Percentiles rank a stretch among this genome's conserved stretches.
phyloP scores from a whole-genome alignment of 176 grass and related monocot species.

The Saccharum spontaneum region DNA sequence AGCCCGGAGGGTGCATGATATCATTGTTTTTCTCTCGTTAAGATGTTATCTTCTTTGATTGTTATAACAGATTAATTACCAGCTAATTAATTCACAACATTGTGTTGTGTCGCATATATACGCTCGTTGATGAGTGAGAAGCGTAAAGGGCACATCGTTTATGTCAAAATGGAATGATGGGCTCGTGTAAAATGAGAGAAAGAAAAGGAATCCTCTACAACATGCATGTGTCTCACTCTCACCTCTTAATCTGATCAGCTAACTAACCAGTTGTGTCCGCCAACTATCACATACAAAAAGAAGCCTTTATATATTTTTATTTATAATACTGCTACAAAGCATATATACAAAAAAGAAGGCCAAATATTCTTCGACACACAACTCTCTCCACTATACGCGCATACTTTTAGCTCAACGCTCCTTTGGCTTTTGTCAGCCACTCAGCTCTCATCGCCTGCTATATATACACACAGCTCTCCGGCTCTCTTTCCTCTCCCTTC shows the following conservation, averaged over 20 bases:
- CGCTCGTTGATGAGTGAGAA: not conserved
- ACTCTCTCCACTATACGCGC: not conserved
- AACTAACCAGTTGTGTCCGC: conserved; percentile 1
- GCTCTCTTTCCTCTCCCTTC: not conserved
- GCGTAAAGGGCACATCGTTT: not conserved
- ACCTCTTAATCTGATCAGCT: not conserved
- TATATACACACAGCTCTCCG: conserved; percentile 12
- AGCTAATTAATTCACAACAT: not conserved
- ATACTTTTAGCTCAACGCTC: not conserved
- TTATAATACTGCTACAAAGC: not conserved
- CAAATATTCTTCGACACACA: not conserved
- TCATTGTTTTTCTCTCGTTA: not conserved
- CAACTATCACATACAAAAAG: conserved; percentile 15
- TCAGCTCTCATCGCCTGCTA: not conserved
- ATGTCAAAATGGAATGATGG: conserved; percentile 11
- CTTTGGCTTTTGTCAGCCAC: conserved; percentile 6
- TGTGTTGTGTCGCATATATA: too few relatives aligned
- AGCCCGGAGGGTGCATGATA: not conserved
- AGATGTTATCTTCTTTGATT: not conserved
- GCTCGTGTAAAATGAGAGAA: not conserved
- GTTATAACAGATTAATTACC: not conserved
- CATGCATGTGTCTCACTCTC: not conserved
- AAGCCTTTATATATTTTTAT: not conserved
- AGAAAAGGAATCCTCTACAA: not conserved
- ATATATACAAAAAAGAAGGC: not conserved